Base-by-base conservation (phyloP, 2,329 filamentous ascomycete species). In the Penicillium sp. region DNA sequence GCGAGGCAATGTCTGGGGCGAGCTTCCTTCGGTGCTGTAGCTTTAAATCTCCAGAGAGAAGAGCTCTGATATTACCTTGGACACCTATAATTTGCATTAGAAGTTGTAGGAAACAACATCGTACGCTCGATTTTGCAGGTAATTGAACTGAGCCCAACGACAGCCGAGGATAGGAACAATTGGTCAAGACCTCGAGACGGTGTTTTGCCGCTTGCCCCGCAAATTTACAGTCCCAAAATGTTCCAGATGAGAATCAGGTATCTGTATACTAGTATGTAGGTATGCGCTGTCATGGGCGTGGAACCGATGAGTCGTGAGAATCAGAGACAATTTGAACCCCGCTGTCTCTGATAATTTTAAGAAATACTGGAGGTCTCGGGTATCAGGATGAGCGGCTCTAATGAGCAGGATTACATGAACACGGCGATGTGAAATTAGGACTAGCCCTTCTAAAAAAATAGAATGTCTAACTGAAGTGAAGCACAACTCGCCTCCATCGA, bases 211-310 rank as follows among this genome's bases (percentile, higher is more conserved):
- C 53, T 52, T 33, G 39, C 47, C 27, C 20, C 32, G 27, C 32
- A 43, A 29, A 8, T 17, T 27, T 4, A 32, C 7, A 4, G 7
- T 15, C 29, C 4, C 10, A 26, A 17, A 17, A 7, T 42, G 17
- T 29, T 29, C 26, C 17, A 30, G 39, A 42, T 42, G 15, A 42
- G 26, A 42, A 29, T 17, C 39, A 42, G 1, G 3, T 29, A 9
- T 27, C 10, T 7, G 9, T 29, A 12, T 7, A 27, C 37, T 26
- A 6, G 15, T 12, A 54, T 58, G 46, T 46, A 53, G 37, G 15
- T 50, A 58, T 46, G 48, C 55, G 56, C 24, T 44, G 32, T 55
- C 32, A 52, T 52, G 49, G 40, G 34, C 46, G 53, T 27, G 40
- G 51, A 32, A 42, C 47, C 45, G 54, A 55, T 52, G 47, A 41